Evolutionary conservation across 208 protist species (phyloP).

Genomic region (Leishmania martiniquensis): DNA sequence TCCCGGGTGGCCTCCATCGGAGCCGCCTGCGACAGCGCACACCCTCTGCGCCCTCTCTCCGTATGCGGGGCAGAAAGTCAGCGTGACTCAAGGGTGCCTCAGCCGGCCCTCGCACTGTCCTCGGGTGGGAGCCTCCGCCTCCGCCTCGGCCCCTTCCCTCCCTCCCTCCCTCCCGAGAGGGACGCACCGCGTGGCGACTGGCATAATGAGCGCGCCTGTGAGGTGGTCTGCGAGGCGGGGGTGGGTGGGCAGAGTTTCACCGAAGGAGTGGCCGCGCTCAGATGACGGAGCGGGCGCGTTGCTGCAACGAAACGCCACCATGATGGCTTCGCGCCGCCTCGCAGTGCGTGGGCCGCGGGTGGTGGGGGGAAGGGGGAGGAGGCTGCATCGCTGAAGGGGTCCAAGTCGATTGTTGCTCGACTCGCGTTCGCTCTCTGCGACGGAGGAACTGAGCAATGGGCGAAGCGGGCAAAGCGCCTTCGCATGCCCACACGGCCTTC

Average conservation of each 20-base stretch:
- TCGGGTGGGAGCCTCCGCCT: background rate
- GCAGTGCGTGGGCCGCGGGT: background rate
- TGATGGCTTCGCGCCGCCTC: background rate
- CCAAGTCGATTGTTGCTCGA: background rate
- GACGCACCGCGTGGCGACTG: background rate
- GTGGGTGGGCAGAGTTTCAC: background rate
- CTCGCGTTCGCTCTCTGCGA: background rate
- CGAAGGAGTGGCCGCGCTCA: background rate
- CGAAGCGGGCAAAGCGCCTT: background rate
- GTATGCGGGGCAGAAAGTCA: background rate
- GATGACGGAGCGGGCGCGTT: background rate
- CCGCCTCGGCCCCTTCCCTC: no score
- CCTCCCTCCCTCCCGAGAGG: no score
- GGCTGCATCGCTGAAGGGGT: background rate
- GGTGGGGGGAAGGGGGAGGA: background rate
- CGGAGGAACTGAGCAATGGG: background rate
- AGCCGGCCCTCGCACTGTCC: background rate
- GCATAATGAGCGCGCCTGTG: background rate
- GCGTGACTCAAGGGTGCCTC: background rate
- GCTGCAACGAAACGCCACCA: background rate
- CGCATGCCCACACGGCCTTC: no score
- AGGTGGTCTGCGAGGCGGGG: background rate
- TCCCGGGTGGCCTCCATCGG: background rate
- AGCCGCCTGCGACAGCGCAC: background rate
- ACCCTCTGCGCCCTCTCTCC: background rate